Percentiles rank a stretch among this genome's conserved stretches.
phyloP scores from a whole-genome alignment of 805 yeast genomes.

The Sungouiozyma intestinalis region DNA sequence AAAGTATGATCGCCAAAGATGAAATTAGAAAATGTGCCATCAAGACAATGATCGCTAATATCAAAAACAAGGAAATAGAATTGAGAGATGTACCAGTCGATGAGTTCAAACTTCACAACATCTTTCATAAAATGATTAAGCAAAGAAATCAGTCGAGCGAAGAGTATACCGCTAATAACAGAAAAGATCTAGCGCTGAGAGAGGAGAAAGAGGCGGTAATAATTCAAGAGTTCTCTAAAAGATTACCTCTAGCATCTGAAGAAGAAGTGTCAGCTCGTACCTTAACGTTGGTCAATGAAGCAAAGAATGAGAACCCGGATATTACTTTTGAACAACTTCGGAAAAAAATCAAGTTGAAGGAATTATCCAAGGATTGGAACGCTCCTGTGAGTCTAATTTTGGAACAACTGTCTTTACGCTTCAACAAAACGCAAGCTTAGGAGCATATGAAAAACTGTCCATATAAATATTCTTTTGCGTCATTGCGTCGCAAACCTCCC shows the following conservation, averaged over 20 bases:
- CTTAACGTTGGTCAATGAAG: no score
- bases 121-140: constrained; percentile 35
- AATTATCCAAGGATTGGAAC: constrained; percentile 30
- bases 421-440: no score
- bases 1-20: constrained; percentile 40
- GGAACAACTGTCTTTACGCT: no score
- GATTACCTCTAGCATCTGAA: constrained; percentile 40
- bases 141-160: constrained; percentile 42
- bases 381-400: no score
- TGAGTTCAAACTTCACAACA: constrained; percentile 30
- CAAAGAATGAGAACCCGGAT: no score
- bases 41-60: constrained; percentile 32
- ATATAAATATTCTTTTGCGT: background rate
- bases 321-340: constrained; percentile 27
- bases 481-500: background rate
- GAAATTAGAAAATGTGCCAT: constrained; percentile 34
- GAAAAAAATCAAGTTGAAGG: constrained; percentile 26
- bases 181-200: constrained; percentile 44
- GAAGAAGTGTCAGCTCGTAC: no score
- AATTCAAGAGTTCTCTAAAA: constrained; percentile 31
- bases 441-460: background rate
- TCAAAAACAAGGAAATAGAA: constrained; percentile 37
- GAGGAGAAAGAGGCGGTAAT: constrained; percentile 39
- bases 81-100: constrained; percentile 19
- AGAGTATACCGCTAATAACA: constrained; percentile 36